Percentiles rank a stretch among this genome's conserved stretches.
Evolutionary conservation across 768 basidiomycete genomes (phyloP).

Genomic region (Dioszegia aurantiaca): DNA sequence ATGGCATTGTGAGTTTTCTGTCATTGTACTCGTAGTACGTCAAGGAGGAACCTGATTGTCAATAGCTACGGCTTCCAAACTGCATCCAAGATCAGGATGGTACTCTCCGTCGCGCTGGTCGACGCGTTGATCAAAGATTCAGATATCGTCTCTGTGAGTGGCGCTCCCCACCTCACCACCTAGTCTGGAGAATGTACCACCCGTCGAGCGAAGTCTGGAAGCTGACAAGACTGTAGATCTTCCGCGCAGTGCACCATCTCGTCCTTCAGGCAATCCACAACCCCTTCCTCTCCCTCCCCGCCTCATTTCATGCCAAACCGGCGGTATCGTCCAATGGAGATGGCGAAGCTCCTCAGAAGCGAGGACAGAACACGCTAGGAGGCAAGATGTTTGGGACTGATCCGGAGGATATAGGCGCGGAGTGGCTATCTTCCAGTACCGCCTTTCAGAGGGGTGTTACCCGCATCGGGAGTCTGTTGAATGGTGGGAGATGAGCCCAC

Average conservation of each 20-base stretch:
- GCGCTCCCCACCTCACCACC: neutral
- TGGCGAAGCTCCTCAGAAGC: neutral
- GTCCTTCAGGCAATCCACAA: constrained; percentile 37
- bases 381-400: constrained; percentile 29
- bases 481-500: constrained; percentile 24
- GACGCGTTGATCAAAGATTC: constrained; percentile 52
- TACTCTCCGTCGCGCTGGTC: constrained; percentile 46
- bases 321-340: neutral
- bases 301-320: constrained; percentile 25
- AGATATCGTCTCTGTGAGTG: constrained; percentile 46
- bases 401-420: constrained; percentile 35
- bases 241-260: constrained; percentile 47
- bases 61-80: constrained; percentile 51
- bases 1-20: constrained; percentile 51
- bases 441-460: constrained; percentile 33
- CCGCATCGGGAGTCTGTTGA: constrained; percentile 39
- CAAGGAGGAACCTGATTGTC: neutral
- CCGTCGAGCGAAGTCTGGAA: neutral
- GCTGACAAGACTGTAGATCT: constrained; percentile 32
- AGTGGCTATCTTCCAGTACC: constrained; percentile 33
- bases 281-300: constrained; percentile 43
- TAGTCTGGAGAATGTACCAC: neutral
- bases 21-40: no score
- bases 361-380: constrained; percentile 8
- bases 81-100: constrained; percentile 43